These are phyloP conservation scores for Termitomyces titanicus DNA, from an alignment of 768 basidiomycete species.

Conservation along the genomic window DNA sequence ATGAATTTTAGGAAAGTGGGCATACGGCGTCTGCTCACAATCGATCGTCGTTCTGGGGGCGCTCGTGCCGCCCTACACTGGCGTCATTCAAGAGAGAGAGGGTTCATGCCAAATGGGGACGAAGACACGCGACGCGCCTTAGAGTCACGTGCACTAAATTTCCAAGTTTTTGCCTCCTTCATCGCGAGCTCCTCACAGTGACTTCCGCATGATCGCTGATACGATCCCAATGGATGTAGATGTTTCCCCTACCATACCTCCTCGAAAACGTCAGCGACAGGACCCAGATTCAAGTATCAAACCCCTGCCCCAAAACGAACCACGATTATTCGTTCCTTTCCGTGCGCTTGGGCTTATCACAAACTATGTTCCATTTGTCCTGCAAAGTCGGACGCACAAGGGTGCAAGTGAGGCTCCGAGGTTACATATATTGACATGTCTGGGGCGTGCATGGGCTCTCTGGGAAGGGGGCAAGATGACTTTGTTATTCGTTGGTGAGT, in stretches of 20 bases:
- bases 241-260: conserved; percentile 32
- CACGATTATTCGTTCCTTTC: conserved; percentile 85
- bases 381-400: conserved; percentile 83
- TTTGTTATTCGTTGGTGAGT: conserved; percentile 89
- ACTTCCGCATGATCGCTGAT: conserved; percentile 7
- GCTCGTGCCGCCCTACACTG: too few relatives aligned
- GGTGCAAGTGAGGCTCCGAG: conserved; percentile 81
- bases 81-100: too few relatives aligned
- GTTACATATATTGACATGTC: conserved; percentile 80
- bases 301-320: conserved; percentile 26
- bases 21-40: too few relatives aligned
- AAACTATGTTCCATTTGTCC: conserved; percentile 82
- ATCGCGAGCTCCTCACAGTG: background rate
- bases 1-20: too few relatives aligned
- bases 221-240: conserved; percentile 15
- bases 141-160: conserved; percentile 11
- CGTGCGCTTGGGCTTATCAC: conserved; percentile 93
- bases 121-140: background rate
- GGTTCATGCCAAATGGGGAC: too few relatives aligned
- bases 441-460: conserved; percentile 89
- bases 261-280: conserved; percentile 48
- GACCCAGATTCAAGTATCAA: conserved; percentile 18
- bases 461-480: conserved; percentile 96
- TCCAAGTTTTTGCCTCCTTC: conserved; percentile 1
- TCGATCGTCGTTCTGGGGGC: too few relatives aligned